phyloP scores from a whole-genome alignment of 2,329 filamentous ascomycete genomes.

The Tolypocladium endophyticum region DNA sequence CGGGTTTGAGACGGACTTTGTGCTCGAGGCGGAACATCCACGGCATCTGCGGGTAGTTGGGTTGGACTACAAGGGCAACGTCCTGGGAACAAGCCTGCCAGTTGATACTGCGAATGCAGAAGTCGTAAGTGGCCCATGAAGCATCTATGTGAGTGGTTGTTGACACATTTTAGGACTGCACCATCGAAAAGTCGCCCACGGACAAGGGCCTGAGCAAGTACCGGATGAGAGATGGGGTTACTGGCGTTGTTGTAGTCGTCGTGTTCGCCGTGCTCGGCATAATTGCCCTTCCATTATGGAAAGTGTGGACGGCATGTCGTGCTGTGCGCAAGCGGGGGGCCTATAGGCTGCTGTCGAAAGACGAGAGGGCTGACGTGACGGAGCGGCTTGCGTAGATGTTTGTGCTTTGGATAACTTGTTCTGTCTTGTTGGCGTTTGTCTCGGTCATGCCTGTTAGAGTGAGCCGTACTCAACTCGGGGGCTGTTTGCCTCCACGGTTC shows the following conservation, averaged over 20 bases:
- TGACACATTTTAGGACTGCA: not conserved
- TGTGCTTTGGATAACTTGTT: not conserved
- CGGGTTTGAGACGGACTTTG: constrained; percentile 3
- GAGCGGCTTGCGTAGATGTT: not conserved
- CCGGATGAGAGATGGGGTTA: not conserved
- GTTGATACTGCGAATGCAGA: not conserved
- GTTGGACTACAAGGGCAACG: constrained; percentile 1
- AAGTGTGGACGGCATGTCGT: not conserved
- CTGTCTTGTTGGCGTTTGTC: too few species aligned
- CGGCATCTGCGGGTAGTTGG: constrained; percentile 1
- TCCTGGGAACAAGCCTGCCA: not conserved
- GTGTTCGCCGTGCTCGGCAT: not conserved
- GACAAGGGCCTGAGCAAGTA: not conserved
- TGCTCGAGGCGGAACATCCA: constrained; percentile 1
- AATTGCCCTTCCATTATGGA: not conserved
- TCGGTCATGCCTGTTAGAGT: too few species aligned
- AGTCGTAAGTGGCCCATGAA: not conserved
- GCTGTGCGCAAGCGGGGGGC: not conserved
- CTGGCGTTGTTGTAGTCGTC: not conserved
- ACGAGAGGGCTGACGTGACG: not conserved
- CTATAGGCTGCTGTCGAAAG: not conserved
- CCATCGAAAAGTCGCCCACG: not conserved
- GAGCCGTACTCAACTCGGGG: too few species aligned
- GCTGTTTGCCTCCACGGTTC: too few species aligned
- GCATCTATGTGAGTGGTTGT: not conserved